Evolutionary conservation across 768 basidiomycete species (phyloP).

Genomic region (Postia placenta): DNA sequence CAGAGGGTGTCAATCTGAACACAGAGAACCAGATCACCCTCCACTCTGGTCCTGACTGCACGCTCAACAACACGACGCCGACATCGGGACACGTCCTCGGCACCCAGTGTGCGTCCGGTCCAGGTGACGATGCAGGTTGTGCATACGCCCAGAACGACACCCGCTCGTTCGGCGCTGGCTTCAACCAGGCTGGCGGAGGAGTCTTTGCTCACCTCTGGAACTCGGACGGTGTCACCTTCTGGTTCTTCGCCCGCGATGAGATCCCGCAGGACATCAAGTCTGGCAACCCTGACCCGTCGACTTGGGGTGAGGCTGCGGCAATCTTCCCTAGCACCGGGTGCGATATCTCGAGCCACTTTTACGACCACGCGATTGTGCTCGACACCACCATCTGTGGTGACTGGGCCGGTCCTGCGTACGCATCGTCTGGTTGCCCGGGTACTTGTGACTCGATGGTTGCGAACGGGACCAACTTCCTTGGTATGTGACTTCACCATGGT

Average conservation of each 20-base stretch:
- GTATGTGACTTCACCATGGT: slow-evolving; percentile 20
- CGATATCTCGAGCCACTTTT: slow-evolving; percentile 30
- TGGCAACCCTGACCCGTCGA: slow-evolving; percentile 30
- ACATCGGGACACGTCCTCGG: slow-evolving; percentile 23
- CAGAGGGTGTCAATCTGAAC: slow-evolving; percentile 38
- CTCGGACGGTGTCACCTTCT: slow-evolving; percentile 37
- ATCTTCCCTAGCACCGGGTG: slow-evolving; percentile 31
- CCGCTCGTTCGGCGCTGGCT: slow-evolving; percentile 33
- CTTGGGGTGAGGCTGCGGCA: slow-evolving; percentile 37
- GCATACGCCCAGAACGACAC: slow-evolving; percentile 28
- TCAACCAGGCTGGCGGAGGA: slow-evolving; percentile 39
- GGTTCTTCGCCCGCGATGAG: slow-evolving; percentile 35
- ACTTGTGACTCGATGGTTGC: slow-evolving; percentile 35
- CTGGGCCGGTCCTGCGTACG: slow-evolving; percentile 34
- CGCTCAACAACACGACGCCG: slow-evolving; percentile 21
- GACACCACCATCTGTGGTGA: slow-evolving; percentile 40
- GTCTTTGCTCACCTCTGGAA: slow-evolving; percentile 37
- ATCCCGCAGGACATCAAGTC: slow-evolving; percentile 32
- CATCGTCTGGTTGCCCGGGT: slow-evolving; percentile 24
- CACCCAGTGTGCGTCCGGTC: slow-evolving; percentile 26
- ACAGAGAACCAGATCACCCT: slow-evolving; percentile 37
- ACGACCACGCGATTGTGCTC: slow-evolving; percentile 32
- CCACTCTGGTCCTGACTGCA: slow-evolving; percentile 35
- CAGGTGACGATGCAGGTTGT: slow-evolving; percentile 34
- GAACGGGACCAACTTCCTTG: slow-evolving; percentile 48